Base-by-base conservation (phyloP, 225 moss, liverwort and hornwort species). In the Sphagnum tenellum region DNA sequence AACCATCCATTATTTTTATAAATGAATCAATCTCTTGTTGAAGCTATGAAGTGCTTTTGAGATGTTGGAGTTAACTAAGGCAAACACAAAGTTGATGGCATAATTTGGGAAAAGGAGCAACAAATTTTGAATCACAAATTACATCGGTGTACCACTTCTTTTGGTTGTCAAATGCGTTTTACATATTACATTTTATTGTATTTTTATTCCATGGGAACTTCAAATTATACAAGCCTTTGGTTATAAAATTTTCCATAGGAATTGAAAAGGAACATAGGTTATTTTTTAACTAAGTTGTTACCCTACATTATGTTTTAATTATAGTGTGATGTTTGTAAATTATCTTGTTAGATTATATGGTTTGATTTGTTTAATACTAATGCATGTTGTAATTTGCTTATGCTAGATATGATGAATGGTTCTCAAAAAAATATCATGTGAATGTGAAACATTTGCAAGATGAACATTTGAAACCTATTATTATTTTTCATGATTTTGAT, bases 161-260 rank as follows among this genome's bases (percentile, higher is more conserved):
- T 54, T 54, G 53, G 53, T 54, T 54, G 53, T 54, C 53, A 54
- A 54, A 54, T 54, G 53, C 11, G 53, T 11, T 58, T 58, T 58
- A 4, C 58, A 5, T 58, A 58, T 12, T 58, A 58, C 12, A n/a
- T 58, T 58, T 58, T 29, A 12, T 58, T 12, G 10, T 58, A 4
- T 58, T 58, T 29, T 5, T 58, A 4, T 5, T 58, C 12, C 14
- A n/a, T 6, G 58, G 58, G 4, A 58, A 58, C 12, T 5, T 58
- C 4, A n/a, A 58, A n/a, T n/a, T 58, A 4, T 58, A 58, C 14
- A 58, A 58, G 58, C 12, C 12, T 4, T 29, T 58, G 6, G 14
- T 58, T 5, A 58, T 4, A 5, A n/a, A 58, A 5, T 58, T 58
- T n/a, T 5, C 14, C 5, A 4, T 29, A 5, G 58, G 14, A 29